Conservation (phyloP, 345 rosid species). For the Populus euphratica region DNA sequence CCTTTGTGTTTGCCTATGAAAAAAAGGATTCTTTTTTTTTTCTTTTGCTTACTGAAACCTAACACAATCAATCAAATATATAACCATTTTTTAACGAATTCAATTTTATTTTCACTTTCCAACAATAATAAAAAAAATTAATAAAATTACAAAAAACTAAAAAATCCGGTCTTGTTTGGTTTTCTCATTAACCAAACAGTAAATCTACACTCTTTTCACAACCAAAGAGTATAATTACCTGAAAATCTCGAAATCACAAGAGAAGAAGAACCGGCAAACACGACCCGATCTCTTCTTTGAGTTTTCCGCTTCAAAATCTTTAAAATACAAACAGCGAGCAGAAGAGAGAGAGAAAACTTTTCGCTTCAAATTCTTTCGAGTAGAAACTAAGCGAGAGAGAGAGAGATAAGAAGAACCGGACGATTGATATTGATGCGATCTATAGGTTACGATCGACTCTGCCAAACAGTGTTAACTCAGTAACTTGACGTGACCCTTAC, state of each 20-base stretch:
- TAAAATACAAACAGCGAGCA: background rate
- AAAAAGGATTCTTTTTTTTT: background rate
- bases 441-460: conserved; percentile 24
- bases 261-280: background rate
- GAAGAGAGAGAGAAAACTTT: conserved; percentile 4
- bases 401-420: conserved; percentile 20
- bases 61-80: background rate
- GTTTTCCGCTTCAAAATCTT: background rate
- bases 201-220: background rate
- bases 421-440: conserved; percentile 20
- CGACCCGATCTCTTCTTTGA: conserved; percentile 11
- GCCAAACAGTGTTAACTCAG: conserved; percentile 24
- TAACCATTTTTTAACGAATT: conserved; percentile 2
- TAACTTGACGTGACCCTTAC: conserved; percentile 21
- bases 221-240: conserved; percentile 10
- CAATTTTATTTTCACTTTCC: background rate
- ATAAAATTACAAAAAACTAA: background rate
- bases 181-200: conserved; percentile 21
- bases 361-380: background rate
- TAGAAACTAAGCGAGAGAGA: conserved; percentile 1
- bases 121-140: background rate
- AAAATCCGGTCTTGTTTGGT: background rate
- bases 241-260: background rate
- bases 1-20: background rate
- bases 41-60: conserved; percentile 3